Base-by-base conservation (phyloP, 768 basidiomycete genomes). In the Amanita muscaria region DNA sequence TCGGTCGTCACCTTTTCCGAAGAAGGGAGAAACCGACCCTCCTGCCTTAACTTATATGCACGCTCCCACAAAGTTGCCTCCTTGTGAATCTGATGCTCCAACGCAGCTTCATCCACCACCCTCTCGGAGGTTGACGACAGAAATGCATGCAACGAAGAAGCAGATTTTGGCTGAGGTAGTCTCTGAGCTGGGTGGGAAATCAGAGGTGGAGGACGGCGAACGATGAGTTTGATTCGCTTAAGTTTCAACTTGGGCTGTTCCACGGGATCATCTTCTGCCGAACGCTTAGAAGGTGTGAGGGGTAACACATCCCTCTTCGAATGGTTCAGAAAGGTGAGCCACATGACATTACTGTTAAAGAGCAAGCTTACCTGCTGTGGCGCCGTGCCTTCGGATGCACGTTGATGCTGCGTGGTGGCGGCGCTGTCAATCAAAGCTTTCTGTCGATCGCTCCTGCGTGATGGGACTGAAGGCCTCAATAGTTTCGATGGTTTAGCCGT, bases 161-260 rank as follows among this genome's bases (percentile, higher is more conserved):
- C 66, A 52, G 74, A 72, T 37, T 65, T 65, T 0, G 79, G 64
- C 0, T 64, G 62, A 0, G 73, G 68, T 1, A 87, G 83, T 9
- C 68, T 67, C 56, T 96, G 91, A 10, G 57, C 58, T 0, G 84
- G 89, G 58, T 82, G 74, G 10, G 88, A 76, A 33, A 79, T 65
- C 2, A 64, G 56, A 2, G 77, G 77, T 1, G 73, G 70, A 5
- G 85, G 86, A 10, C 66, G 66, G 30, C 81, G 74, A 11, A 89
- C 81, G 37, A 86, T 72, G 46, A 84, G 67, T 53, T 72, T 76
- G 38, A 88, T 68, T 42, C 86, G 77, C 56, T 74, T 79, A 46
- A 87, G 70, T 23, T 64, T 63, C n/a, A 60, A 59, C 47, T 51
- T 61, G 15, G 56, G 52, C 5, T 51, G 36, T 22, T 32, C 44